Base-by-base conservation (phyloP, 306 rosid genomes). In the Fragaria ananassa region DNA sequence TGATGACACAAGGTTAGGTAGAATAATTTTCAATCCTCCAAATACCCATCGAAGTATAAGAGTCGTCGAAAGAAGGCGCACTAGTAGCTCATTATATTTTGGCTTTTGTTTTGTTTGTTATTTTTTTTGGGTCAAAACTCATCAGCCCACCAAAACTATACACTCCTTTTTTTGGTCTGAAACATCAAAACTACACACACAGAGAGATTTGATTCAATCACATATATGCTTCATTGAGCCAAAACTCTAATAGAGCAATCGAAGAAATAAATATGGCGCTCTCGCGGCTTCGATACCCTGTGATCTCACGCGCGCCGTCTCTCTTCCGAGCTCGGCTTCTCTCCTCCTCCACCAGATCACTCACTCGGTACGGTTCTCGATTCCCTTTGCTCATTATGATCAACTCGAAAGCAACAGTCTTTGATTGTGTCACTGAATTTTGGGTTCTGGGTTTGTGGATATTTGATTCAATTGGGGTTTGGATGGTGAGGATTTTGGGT, bases 231-330 rank as follows among this genome's bases (percentile, higher is more conserved):
- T 61, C 10, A 12, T 31, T 61, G 66, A 29, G n/a, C 15, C 39
- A 75, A 19, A 13, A 8, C 6, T 4, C 8, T 0, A 54, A 41
- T 29, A 14, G 10, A 61, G 35, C 35, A 31, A 31, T 4, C 35
- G 35, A 12, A 61, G 18, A 5, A 34, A 62, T 64, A 53, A 77
- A 46, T 19, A 92, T 92, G 99, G 94, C 90, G 70, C 96, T 95
- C 77, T 86, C 93, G 29, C 96, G 97, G 79, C 96, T 95, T 82
- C 91, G 97, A 35, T 85, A 86, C 64, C 91, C 93, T 39, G 85
- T 90, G 81, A 73, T 95, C 83, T 86, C 85, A 70, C 91, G 88
- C 4, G 87, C 87, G 80, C 72, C 89, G 6, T 84, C 62, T 71
- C 74, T 87, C 31, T 42, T 84, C 11, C 81, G 80, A 76, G 86